Evolutionary conservation across 495 filamentous ascomycete species (phyloP).

Genomic region (Lasiosphaeriaceae sp.): DNA sequence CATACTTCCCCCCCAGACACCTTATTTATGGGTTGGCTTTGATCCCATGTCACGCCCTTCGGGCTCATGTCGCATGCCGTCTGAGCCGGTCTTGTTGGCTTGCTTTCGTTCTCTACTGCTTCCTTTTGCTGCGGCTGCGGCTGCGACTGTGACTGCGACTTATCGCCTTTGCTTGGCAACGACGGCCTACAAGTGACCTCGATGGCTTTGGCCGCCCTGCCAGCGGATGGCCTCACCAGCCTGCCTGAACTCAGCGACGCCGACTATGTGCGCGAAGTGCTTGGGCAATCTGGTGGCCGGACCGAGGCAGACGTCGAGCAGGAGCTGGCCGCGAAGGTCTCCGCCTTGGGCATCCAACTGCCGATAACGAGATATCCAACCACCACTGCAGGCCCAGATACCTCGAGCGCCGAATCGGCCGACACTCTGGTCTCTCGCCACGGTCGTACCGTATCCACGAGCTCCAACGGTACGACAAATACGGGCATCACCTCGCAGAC

Average conservation of each 20-base stretch:
- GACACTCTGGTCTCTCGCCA: conserved; percentile 23
- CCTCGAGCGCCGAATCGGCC: conserved; percentile 33
- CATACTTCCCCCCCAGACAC: neutral
- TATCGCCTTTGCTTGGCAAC: neutral
- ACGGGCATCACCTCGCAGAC: conserved; percentile 13
- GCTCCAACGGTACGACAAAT: conserved; percentile 12
- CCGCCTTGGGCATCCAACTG: conserved; percentile 39
- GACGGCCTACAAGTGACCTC: neutral
- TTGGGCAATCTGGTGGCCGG: conserved; percentile 31
- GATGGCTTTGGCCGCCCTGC: conserved; percentile 16
- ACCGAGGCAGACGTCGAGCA: conserved; percentile 40
- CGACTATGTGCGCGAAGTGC: conserved; percentile 42
- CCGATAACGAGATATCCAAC: conserved; percentile 10
- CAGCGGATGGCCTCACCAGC: neutral
- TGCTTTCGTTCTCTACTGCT: neutral
- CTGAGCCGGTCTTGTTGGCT: conserved; percentile 2
- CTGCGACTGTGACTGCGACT: neutral
- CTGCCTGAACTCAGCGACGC: conserved; percentile 38
- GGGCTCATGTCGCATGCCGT: neutral
- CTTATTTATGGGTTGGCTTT: neutral
- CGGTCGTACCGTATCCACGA: conserved; percentile 19
- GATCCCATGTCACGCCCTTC: conserved; percentile 16
- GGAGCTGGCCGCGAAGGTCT: conserved; percentile 35
- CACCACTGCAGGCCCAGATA: conserved; percentile 2
- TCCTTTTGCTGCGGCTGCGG: neutral